Evolutionary conservation across 495 filamentous ascomycete species (phyloP).

Genomic region (Elasticomyces elasticus): DNA sequence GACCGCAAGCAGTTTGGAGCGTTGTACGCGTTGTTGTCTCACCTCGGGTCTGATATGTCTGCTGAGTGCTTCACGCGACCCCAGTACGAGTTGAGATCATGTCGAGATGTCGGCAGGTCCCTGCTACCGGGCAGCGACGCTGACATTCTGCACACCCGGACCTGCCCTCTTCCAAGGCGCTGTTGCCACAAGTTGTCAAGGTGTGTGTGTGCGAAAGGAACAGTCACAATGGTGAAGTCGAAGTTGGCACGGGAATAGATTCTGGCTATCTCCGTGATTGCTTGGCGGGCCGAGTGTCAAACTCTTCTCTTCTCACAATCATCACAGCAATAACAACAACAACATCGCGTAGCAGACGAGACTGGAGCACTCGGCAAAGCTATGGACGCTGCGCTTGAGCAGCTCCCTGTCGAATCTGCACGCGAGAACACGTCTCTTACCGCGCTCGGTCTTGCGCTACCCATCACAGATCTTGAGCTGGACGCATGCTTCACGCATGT

Average conservation of each 20-base stretch:
- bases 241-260: neutral
- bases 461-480: conserved; percentile 22
- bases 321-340: too few relatives aligned
- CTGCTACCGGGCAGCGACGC: conserved; percentile 77
- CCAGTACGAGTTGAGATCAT: conserved; percentile 89
- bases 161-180: too few relatives aligned
- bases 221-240: neutral
- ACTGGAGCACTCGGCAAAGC: too few relatives aligned
- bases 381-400: too few relatives aligned
- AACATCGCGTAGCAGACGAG: too few relatives aligned
- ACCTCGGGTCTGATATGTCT: conserved; percentile 92
- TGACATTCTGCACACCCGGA: conserved; percentile 52
- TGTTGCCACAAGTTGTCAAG: too few relatives aligned
- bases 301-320: too few relatives aligned
- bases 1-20: neutral
- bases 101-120: conserved; percentile 79
- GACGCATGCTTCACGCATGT: conserved; percentile 2
- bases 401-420: too few relatives aligned
- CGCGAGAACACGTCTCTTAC: conserved; percentile 12
- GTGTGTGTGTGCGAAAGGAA: neutral
- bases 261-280: neutral
- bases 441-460: conserved; percentile 20
- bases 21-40: conserved; percentile 35
- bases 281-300: too few relatives aligned
- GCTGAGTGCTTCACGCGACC: conserved; percentile 85